Percentiles rank a stretch among this genome's conserved stretches.
These are phyloP conservation scores for Neoscytalidium dimidiatum DNA, from an alignment of 2,329 filamentous ascomycete species.

Conservation along the genomic window DNA sequence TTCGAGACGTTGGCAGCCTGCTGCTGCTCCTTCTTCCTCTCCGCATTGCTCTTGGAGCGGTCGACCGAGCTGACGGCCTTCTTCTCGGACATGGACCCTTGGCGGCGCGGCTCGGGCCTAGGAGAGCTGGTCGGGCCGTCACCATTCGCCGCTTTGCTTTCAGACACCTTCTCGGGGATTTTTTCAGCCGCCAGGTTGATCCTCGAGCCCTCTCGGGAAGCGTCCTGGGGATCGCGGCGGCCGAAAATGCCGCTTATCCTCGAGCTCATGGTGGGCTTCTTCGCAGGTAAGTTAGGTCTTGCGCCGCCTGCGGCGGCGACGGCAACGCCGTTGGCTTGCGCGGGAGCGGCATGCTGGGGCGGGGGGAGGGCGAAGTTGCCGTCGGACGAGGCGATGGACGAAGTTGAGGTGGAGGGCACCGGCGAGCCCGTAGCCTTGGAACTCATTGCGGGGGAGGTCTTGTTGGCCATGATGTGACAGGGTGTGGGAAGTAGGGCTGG, in stretches of 20 bases:
- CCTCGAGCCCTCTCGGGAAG: conserved; percentile 30
- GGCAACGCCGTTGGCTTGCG: conserved; percentile 28
- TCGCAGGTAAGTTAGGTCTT: conserved; percentile 30
- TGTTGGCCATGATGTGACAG: conserved; percentile 33
- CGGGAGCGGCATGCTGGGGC: conserved; percentile 23
- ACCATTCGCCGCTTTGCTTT: conserved; percentile 31
- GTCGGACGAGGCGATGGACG: conserved; percentile 41
- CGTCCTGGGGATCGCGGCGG: conserved; percentile 27
- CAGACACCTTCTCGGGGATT: conserved; percentile 30
- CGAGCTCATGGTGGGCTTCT: conserved; percentile 45
- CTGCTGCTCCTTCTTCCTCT: conserved; percentile 31
- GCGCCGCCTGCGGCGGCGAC: conserved; percentile 29
- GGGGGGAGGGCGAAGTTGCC: conserved; percentile 33
- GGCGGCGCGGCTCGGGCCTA: conserved; percentile 33
- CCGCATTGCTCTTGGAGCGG: conserved; percentile 21
- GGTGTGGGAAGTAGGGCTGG: conserved; percentile 13
- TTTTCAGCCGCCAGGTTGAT: conserved; percentile 21
- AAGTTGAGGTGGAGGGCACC: conserved; percentile 37
- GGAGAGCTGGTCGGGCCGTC: conserved; percentile 25
- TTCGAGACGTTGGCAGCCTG: conserved; percentile 30
- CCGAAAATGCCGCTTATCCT: conserved; percentile 44
- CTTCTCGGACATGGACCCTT: conserved; percentile 31
- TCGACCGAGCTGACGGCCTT: conserved; percentile 7
- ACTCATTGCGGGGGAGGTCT: conserved; percentile 29
- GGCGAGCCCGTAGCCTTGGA: conserved; percentile 34